A percentile compares a stretch with the other conserved stretches of the same genome.
Evolutionary conservation across 208 protist species (phyloP).

Genomic region (Crithidia bombi): DNA sequence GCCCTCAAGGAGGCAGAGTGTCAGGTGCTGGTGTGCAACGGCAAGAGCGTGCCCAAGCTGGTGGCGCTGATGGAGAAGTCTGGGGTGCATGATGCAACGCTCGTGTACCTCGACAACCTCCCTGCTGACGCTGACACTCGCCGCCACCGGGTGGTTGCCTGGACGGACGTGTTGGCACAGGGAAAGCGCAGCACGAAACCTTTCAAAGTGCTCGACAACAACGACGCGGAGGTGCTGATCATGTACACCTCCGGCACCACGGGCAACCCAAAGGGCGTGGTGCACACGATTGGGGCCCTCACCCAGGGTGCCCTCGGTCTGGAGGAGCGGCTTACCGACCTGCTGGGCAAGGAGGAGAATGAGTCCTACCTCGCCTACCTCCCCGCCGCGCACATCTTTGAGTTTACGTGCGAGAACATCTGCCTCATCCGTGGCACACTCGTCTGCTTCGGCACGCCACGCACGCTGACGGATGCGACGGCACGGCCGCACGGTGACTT

Average conservation of each 20-base stretch:
- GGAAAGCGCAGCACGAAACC: slow-evolving; percentile 27
- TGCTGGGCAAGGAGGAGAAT: slow-evolving; percentile 52
- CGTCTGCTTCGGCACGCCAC: slow-evolving; percentile 81
- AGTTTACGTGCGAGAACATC: slow-evolving; percentile 73
- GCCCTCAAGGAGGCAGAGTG: slow-evolving; percentile 67
- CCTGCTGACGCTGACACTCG: slow-evolving; percentile 24
- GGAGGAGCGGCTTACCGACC: slow-evolving; percentile 42
- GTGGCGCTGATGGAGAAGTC: slow-evolving; percentile 11
- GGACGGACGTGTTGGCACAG: slow-evolving; percentile 55
- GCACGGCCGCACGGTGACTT: slow-evolving; percentile 84
- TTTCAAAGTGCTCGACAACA: slow-evolving; percentile 27
- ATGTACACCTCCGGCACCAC: slow-evolving; percentile 88
- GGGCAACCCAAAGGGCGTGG: slow-evolving; percentile 90
- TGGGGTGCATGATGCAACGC: slow-evolving; percentile 17
- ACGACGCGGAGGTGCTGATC: slow-evolving; percentile 48
- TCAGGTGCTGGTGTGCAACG: slow-evolving; percentile 69
- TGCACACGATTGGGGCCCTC: slow-evolving; percentile 73
- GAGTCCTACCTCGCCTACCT: slow-evolving; percentile 89
- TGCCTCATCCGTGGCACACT: slow-evolving; percentile 66
- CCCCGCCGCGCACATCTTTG: slow-evolving; percentile 92
- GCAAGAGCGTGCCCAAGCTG: slow-evolving; percentile 53
- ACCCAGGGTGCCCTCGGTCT: slow-evolving; percentile 44
- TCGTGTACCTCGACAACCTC: slow-evolving; percentile 70
- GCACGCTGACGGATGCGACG: slow-evolving; percentile 76
- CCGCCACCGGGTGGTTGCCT: slow-evolving; percentile 42